Conservation (phyloP, 23 red algal genomes). For the Cyanidioschyzon merolae region DNA sequence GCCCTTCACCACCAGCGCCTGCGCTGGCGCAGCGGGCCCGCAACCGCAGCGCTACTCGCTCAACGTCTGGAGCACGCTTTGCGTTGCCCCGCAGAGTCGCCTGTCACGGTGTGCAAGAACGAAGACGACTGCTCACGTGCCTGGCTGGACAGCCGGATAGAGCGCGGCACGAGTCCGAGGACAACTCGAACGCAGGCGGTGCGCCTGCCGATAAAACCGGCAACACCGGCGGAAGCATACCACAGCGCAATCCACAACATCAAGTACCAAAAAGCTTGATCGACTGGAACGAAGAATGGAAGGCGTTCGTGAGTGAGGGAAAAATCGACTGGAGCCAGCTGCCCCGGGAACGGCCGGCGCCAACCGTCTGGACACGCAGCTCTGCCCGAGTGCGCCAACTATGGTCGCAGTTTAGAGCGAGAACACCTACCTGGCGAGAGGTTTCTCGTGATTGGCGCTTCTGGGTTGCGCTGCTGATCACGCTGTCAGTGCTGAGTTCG, state of each 20-base stretch:
- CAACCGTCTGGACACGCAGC: conserved; percentile 13
- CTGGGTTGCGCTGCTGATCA: conserved; percentile 34
- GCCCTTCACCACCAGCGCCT: too few species aligned
- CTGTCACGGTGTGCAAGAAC: too few species aligned
- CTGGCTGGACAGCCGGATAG: background rate
- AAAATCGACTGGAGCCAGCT: conserved; percentile 16
- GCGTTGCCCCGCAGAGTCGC: too few species aligned
- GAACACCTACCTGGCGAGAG: conserved; percentile 9
- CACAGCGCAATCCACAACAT: conserved; percentile 9
- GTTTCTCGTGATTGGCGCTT: conserved; percentile 57
- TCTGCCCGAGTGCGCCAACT: conserved; percentile 22
- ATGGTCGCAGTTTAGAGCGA: background rate
- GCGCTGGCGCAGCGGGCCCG: too few species aligned
- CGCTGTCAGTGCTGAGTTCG: conserved; percentile 4
- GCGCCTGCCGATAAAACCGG: too few species aligned
- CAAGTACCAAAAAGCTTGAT: conserved; percentile 43
- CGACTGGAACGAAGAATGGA: conserved; percentile 64
- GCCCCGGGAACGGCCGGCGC: conserved; percentile 14
- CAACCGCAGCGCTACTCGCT: too few species aligned
- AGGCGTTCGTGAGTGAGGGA: conserved; percentile 13
- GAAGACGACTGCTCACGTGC: too few species aligned
- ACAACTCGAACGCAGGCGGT: background rate
- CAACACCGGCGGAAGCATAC: background rate
- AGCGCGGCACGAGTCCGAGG: background rate
- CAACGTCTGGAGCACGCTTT: too few species aligned